Evolutionary conservation across 1,284 basidiomycete species (phyloP).

Genomic region (Erythrobasidium hasegawianum): DNA sequence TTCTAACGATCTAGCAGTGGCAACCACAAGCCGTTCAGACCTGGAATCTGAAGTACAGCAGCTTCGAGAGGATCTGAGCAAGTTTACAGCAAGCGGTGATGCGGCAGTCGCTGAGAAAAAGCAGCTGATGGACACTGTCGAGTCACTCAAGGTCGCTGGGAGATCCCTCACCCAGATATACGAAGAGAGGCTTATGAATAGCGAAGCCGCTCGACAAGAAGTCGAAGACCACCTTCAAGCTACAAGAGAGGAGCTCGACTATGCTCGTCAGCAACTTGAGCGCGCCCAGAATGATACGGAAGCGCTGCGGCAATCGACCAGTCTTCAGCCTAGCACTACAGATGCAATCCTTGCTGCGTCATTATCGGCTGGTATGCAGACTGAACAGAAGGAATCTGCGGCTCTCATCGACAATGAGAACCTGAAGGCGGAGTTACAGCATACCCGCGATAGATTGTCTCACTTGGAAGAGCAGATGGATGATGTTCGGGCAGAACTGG

Average conservation of each 20-base stretch:
- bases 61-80: conserved; percentile 37
- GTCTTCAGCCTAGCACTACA: conserved; percentile 32
- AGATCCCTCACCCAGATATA: conserved; percentile 69
- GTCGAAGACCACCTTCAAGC: conserved; percentile 54
- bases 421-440: conserved; percentile 79
- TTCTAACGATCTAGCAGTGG: conserved; percentile 28
- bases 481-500: conserved; percentile 65
- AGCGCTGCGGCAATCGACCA: conserved; percentile 30
- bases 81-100: conserved; percentile 37
- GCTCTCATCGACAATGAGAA: conserved; percentile 90
- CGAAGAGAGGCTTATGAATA: conserved; percentile 72
- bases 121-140: conserved; percentile 57
- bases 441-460: conserved; percentile 72
- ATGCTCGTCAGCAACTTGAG: conserved; percentile 61
- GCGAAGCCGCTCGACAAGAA: conserved; percentile 70
- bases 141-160: conserved; percentile 75
- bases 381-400: conserved; percentile 54
- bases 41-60: conserved; percentile 30
- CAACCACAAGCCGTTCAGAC: conserved; percentile 6
- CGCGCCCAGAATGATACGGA: conserved; percentile 35
- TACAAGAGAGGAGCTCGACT: conserved; percentile 54
- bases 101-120: conserved; percentile 48
- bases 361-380: conserved; percentile 47
- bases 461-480: conserved; percentile 80
- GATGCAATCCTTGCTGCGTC: conserved; percentile 36